phyloP scores from a whole-genome alignment of 495 filamentous ascomycete species.

The Parathielavia hyrcaniae region DNA sequence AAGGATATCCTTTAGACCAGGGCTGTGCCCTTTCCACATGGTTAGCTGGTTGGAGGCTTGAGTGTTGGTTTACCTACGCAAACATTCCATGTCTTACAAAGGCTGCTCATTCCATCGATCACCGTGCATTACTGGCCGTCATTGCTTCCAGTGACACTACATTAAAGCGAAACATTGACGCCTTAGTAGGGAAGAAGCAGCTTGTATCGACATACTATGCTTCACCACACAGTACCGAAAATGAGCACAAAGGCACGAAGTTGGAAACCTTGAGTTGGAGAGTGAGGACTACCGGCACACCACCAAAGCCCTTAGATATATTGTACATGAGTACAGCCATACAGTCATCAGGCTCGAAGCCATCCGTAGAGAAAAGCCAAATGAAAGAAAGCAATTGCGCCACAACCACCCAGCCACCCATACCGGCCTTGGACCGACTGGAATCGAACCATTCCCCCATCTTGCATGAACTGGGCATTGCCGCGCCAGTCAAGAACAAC shows the following conservation, averaged over 20 bases:
- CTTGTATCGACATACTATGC: too few relatives aligned
- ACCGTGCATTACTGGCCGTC: too few relatives aligned
- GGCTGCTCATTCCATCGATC: too few relatives aligned
- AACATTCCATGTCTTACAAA: too few relatives aligned
- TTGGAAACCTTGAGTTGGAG: slow-evolving; percentile 7
- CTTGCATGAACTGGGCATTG: background rate
- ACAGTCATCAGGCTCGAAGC: background rate
- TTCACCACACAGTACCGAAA: background rate
- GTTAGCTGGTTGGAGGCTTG: too few relatives aligned
- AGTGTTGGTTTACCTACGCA: too few relatives aligned
- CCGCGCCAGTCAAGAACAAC: background rate
- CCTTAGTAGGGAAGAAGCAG: background rate
- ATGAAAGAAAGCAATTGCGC: background rate
- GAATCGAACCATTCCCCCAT: background rate
- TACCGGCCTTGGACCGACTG: background rate
- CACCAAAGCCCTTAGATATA: background rate
- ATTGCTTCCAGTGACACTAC: too few relatives aligned
- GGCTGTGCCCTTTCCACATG: too few relatives aligned
- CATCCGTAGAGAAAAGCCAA: background rate
- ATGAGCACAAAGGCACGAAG: background rate
- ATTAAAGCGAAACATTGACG: background rate
- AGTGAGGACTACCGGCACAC: slow-evolving; percentile 6
- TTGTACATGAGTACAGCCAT: background rate
- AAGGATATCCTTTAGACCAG: too few relatives aligned
- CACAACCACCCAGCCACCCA: background rate